Evolutionary conservation across 164 flowering plant species (phyloP), one percentile per base, ranked within the genome.

Genomic region (Nymphaea colorata): DNA sequence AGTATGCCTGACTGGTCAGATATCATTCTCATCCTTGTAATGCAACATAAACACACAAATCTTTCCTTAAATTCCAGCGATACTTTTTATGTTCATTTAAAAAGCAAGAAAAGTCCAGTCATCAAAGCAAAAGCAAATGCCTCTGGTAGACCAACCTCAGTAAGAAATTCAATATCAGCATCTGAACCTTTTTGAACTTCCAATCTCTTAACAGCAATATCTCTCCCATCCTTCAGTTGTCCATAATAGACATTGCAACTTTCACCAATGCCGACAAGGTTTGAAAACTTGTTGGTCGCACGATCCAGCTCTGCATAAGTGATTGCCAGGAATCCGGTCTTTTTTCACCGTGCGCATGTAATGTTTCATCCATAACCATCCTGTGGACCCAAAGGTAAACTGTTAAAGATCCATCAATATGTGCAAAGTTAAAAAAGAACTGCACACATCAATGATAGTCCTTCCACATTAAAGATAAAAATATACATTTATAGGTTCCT

Each of bases 221-320:
- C 75, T 75, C 77, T 87, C 36, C 95, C 97, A 80, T 88, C 89
- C 76, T 72, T 85, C 25, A 94, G 90, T 73, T 74, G 79, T 61
- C 99, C 98, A 69, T 79, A 77, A 73, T 90, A 91, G 14, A 94
- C 99, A 74, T 75, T 79, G 80, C 99, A 91, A 80, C 96, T 88
- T 70, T 92, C 99, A 42, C 99, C 99, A 69, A 83, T 74, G 66
- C 98, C 99, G 53, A 91, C 76, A 61, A 90, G 72, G 75, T 86
- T 71, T 59, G 90, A 88, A 75, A 94, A 94, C 74, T 75, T 88
- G 66, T 88, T 74, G 45, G 99, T 90, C 62, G 96, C 93, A 68
- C 64, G 67, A 74, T 88, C 96, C 85, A 94, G 70, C 51, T 91
- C 96, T 36, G 75, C 72, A 76, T 85, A 91, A 15, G 96, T 73